Evolutionary conservation across 2,329 filamentous ascomycete species (phyloP).

Genomic region (Penicillium glabrum): DNA sequence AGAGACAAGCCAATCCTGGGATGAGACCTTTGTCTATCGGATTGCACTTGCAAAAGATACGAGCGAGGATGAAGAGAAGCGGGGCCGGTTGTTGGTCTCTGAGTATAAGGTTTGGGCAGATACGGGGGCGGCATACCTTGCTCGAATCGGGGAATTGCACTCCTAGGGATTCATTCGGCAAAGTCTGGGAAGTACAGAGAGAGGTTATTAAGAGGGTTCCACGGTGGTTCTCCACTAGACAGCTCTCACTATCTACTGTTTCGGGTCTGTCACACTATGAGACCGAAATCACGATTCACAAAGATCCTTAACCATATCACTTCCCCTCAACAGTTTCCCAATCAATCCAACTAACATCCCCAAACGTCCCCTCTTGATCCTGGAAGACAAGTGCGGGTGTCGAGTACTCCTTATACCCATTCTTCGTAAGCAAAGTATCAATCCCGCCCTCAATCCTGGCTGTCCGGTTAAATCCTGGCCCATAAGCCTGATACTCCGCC

Average conservation of each 20-base stretch:
- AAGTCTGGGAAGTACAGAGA: neutral
- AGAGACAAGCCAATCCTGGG: constrained; percentile 37
- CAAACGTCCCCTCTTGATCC: constrained; percentile 45
- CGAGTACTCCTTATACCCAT: constrained; percentile 39
- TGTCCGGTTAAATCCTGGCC: constrained; percentile 56
- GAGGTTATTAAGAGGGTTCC: neutral
- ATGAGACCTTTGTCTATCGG: constrained; percentile 43
- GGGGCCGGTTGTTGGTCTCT: constrained; percentile 29
- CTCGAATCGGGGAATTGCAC: constrained; percentile 25
- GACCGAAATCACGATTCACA: too few species aligned
- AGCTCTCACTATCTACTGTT: neutral
- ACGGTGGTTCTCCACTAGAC: neutral
- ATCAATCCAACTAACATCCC: constrained; percentile 53
- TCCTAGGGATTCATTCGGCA: too few species aligned
- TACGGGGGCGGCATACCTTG: constrained; percentile 46
- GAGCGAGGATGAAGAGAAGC: neutral
- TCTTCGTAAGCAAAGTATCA: constrained; percentile 48
- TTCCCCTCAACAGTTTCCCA: constrained; percentile 17
- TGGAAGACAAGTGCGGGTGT: constrained; percentile 49
- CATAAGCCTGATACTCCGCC: constrained; percentile 56
- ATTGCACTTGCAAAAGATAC: constrained; percentile 35
- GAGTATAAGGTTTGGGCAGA: constrained; percentile 47
- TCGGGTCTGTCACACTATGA: neutral
- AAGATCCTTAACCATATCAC: neutral
- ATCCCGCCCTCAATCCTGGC: constrained; percentile 45